phyloP scores from a whole-genome alignment of 495 filamentous ascomycete species.

The Lasiosphaeria miniovina region DNA sequence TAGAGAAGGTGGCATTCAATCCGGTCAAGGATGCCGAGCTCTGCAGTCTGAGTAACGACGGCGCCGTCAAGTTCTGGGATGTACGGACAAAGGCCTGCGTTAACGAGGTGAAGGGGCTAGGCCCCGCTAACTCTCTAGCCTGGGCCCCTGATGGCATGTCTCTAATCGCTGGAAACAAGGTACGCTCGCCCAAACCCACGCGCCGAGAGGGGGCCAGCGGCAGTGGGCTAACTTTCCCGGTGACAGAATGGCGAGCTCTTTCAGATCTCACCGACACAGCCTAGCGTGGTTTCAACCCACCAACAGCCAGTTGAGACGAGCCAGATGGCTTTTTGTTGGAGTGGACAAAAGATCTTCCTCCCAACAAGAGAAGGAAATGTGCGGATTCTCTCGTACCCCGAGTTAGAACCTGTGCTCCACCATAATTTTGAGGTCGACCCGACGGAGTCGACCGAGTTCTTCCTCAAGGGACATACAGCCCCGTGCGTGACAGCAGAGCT shows the following conservation, averaged over 20 bases:
- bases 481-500: slow-evolving; percentile 68
- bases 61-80: slow-evolving; percentile 89
- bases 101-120: slow-evolving; percentile 76
- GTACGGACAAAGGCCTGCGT: slow-evolving; percentile 75
- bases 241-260: slow-evolving; percentile 67
- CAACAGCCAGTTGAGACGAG: slow-evolving; percentile 76
- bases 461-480: slow-evolving; percentile 80
- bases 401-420: slow-evolving; percentile 46
- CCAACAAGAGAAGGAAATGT: slow-evolving; percentile 81
- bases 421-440: slow-evolving; percentile 36
- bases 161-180: slow-evolving; percentile 82
- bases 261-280: slow-evolving; percentile 55
- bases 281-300: slow-evolving; percentile 55
- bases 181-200: slow-evolving; percentile 30
- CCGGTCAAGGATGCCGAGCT: slow-evolving; percentile 84
- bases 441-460: slow-evolving; percentile 47
- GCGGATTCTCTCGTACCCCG: slow-evolving; percentile 74
- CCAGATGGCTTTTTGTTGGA: slow-evolving; percentile 77
- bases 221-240: no score
- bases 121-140: slow-evolving; percentile 75
- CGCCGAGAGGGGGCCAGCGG: no score
- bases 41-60: slow-evolving; percentile 80
- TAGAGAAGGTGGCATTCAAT: slow-evolving; percentile 89
- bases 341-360: slow-evolving; percentile 67
- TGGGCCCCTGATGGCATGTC: slow-evolving; percentile 86